Evolutionary conservation across 345 rosid species (phyloP).

Genomic region (Clausena lansium): DNA sequence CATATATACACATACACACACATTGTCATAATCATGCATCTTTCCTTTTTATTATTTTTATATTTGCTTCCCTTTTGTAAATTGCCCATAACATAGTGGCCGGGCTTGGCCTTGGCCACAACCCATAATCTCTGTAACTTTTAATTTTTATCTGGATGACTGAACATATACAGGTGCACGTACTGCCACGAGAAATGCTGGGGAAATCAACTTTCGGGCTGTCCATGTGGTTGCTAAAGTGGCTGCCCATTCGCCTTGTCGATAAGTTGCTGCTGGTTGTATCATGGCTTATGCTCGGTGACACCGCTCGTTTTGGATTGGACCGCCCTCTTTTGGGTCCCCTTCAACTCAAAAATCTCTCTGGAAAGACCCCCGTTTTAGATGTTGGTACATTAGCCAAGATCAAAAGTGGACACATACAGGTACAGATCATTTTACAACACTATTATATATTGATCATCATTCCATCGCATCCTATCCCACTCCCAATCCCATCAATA

Average conservation of each 20-base stretch:
- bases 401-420: slow-evolving; percentile 80
- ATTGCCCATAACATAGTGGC: slow-evolving; percentile 15
- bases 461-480: no score
- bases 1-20: slow-evolving; percentile 2
- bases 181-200: slow-evolving; percentile 91
- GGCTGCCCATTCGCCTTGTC: slow-evolving; percentile 79
- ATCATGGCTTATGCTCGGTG: slow-evolving; percentile 72
- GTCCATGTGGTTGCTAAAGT: slow-evolving; percentile 88
- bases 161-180: slow-evolving; percentile 66
- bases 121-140: slow-evolving; percentile 2
- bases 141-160: not conserved
- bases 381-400: slow-evolving; percentile 90
- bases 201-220: slow-evolving; percentile 92
- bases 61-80: not conserved
- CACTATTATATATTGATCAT: no score
- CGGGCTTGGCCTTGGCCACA: not conserved
- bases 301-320: slow-evolving; percentile 65
- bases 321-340: slow-evolving; percentile 88
- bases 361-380: slow-evolving; percentile 89
- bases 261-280: slow-evolving; percentile 65
- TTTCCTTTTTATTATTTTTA: not conserved
- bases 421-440: slow-evolving; percentile 41
- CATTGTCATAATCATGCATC: slow-evolving; percentile 23
- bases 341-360: slow-evolving; percentile 59
- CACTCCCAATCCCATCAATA: no score